Evolutionary conservation across 2,329 filamentous ascomycete genomes (phyloP), one percentile per base, ranked within the genome.

Genomic region (Pseudogymnoascus sp.): DNA sequence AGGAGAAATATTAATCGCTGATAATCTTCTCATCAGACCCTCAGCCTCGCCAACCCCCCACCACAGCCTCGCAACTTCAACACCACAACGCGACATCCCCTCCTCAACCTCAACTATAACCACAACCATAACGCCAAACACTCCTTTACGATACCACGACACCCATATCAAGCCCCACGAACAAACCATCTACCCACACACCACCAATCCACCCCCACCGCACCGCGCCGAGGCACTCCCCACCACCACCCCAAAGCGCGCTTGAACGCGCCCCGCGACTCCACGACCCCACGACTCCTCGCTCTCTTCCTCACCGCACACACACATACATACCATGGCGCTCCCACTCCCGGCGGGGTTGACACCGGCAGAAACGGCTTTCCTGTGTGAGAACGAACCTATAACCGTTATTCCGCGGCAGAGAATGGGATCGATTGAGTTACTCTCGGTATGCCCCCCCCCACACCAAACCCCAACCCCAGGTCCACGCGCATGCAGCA

Each of bases 321-420:
- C 14, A 1, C 14, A n/a, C 23, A 26, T 12, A 26, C 8, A 45
- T 8, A 65, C 29, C 54, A 74, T 74, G 73, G 72, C 72, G 29
- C 67, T 74, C 59, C 72, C 73, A 45, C 64, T 74, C 34, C 69
- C 70, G 4, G 62, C 71, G 6, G 78, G 88, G 75, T 83, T 97
- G 51, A 88, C 90, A 70, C 91, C 95, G 65, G 82, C 90, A 67
- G 95, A 99, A 78, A 89, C 96, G 54, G 90, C 92, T 61, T 99
- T 97, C 73, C 80, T 97, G 29, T 96, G 93, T 76, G 95, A 99
- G 79, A 97, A 97, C 92, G 93, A 97, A 78, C 85, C 91, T 71
- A 89, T 99, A 63, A 97, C 93, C 0, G 84, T 99, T 21, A 86
- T 97, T 60, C 95, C 95, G 37, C 90, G 95, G 62, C 93, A 97